Base-by-base conservation (phyloP, 441 rosid species). In the Corymbia calophylla region DNA sequence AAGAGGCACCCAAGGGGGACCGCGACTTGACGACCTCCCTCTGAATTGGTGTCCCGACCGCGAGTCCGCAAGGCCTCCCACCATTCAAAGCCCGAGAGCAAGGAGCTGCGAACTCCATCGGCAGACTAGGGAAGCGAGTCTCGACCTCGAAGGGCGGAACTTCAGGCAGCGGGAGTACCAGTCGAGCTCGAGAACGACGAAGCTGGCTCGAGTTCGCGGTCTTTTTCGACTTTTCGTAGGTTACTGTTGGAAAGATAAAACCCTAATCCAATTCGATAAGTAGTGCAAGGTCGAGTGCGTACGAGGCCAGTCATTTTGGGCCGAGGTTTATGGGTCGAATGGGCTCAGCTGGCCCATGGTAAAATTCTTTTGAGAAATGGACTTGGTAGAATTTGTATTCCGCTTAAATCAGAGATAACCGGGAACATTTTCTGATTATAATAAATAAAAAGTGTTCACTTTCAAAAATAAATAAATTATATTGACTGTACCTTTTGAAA, bases 41-140 rank as follows among this genome's bases (percentile, higher is more conserved):
- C 88, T 80, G 87, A 49, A 89, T 66, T 87, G 49, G 90, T 90
- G 88, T 29, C 88, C 88, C 86, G 27, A 91, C 47, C 53, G 23
- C 5, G 92, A 25, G 39, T 73, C 32, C 18, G 87, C 14, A 49
- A 90, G 91, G 90, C 90, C 88, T 92, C 88, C 80, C 86, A 89
- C 87, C 89, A 60, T 90, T 16, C 18, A 91, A 88, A 90, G 92
- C 92, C 93, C 91, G 93, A 10, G 93, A 91, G 86, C 92, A 60
- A 87, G 92, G 91, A 15, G 88, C 88, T 4, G 86, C 90, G 16
- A 89, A 55, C 64, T 86, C 88, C 90, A 89, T 89, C 54, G 54
- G 85, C 51, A 8, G n/a, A 23, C 51, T 77, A 12, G 51, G 51
- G 51, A 47, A 23, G 84, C 84, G 51, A 77, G 51, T 44, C 84